Conservation (phyloP, 2,329 filamentous ascomycete species). For the Ceratocystis colombiana region DNA sequence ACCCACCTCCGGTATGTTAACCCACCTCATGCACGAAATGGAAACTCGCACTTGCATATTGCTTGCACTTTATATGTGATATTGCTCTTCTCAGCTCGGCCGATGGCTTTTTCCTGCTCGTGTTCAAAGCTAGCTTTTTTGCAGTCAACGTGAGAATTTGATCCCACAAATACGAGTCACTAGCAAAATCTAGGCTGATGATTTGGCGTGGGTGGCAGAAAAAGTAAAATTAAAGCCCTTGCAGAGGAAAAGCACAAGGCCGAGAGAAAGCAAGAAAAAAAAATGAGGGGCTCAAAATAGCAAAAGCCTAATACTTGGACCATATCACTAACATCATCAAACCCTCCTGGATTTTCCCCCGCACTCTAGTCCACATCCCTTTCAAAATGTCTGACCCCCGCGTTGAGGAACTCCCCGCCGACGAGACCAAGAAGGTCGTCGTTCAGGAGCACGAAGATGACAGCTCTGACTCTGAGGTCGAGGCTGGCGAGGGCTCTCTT, state of each 20-base stretch:
- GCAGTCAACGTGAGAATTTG: not conserved
- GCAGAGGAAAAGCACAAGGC: slow-evolving; percentile 11
- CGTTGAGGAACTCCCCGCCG: slow-evolving; percentile 94
- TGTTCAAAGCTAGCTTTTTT: not conserved
- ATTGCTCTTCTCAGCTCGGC: not conserved
- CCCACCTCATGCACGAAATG: not conserved
- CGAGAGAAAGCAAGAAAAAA: not conserved
- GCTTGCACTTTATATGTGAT: not conserved
- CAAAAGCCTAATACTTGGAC: not conserved
- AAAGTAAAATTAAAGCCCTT: slow-evolving; percentile 16
- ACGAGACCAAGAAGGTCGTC: slow-evolving; percentile 67
- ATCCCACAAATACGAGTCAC: slow-evolving; percentile 17
- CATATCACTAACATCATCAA: slow-evolving; percentile 8
- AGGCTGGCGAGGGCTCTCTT: slow-evolving; percentile 61
- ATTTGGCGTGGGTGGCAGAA: not conserved
- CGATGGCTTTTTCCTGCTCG: not conserved
- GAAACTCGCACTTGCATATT: not conserved
- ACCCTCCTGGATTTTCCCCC: not conserved
- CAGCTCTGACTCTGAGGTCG: slow-evolving; percentile 65
- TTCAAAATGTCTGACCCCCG: slow-evolving; percentile 87
- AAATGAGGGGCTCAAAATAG: not conserved
- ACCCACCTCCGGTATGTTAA: slow-evolving; percentile 16
- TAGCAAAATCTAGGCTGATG: not conserved
- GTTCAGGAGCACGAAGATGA: slow-evolving; percentile 63
- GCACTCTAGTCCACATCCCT: slow-evolving; percentile 4